Base-by-base conservation (phyloP, 495 filamentous ascomycete species). In the Penicillium turbatum region DNA sequence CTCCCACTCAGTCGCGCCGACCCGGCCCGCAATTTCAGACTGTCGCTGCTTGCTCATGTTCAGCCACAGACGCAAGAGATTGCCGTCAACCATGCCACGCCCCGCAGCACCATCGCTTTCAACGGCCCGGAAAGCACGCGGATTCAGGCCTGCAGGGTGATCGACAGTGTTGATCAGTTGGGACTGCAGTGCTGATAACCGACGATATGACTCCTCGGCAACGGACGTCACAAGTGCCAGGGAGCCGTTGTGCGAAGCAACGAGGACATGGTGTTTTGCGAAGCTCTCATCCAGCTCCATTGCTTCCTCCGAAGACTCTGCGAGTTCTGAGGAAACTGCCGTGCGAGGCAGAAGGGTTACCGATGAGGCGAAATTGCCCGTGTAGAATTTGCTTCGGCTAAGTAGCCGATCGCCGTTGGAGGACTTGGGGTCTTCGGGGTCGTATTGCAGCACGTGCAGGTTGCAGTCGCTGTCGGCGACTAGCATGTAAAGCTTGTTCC, bases 341-440 rank as follows among this genome's bases (percentile, higher is more conserved):
- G 81, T 80, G 11, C 84, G 82, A 1, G 89, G 89, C 40, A 97
- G 79, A 42, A 96, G 82, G 9, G 84, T 86, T 52, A 92, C 79
- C 37, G 78, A 82, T 12, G 85, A 83, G 5, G 87, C 79, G 58
- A 86, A 81, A 64, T 93, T 86, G 39, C 89, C 90, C 6, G 86
- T 86, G 53, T 95, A 86, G 76, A 97, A 96, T 57, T 89, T 86
- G 40, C 88, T 87, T 37, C 86, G 83, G 71, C 87, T 89, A 37
- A 97, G 82, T 55, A 98, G 82, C 47, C 88, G 81, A 59, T 90
- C 87, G 56, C 95, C 95, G 52, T 89, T 86, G 21, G 95, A 85
- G 15, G 92, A 92, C 75, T 92, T 93, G 11, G 95, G 93, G 69
- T 97, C 92, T 64, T 98, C 95, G 9, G 93, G 95, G 65, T 97